phyloP scores from a whole-genome alignment of 2,329 filamentous ascomycete genomes.

The Aspergillus sojae region DNA sequence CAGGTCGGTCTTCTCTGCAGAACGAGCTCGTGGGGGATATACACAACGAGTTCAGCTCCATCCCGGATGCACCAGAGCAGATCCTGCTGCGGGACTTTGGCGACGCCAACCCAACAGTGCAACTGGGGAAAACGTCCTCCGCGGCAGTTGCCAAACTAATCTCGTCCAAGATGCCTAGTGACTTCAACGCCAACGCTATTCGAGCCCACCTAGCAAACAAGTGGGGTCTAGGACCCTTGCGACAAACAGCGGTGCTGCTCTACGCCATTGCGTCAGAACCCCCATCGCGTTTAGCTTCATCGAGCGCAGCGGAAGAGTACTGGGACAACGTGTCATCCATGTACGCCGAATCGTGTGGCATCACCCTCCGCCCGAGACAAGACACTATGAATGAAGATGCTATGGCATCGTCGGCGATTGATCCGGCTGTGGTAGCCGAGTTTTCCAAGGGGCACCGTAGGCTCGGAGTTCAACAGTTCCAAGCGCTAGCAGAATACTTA shows the following conservation, averaged over 20 bases:
- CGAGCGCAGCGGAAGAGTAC: constrained; percentile 86
- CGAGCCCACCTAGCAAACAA: constrained; percentile 92
- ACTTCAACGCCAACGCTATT: constrained; percentile 96
- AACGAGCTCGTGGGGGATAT: constrained; percentile 98
- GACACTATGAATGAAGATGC: too few relatives aligned
- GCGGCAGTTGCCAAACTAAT: constrained; percentile 78
- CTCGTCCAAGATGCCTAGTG: constrained; percentile 98
- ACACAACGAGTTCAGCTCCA: constrained; percentile 97
- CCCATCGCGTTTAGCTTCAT: constrained; percentile 30
- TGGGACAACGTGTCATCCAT: constrained; percentile 43
- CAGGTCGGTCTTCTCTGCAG: constrained; percentile 96
- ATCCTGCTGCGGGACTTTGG: too few relatives aligned
- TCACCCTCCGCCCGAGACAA: too few relatives aligned
- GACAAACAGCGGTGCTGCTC: not conserved
- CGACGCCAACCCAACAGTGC: too few relatives aligned
- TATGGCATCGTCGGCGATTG: too few relatives aligned
- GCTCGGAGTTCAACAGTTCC: too few relatives aligned
- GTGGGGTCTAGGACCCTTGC: constrained; percentile 72
- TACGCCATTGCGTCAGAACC: constrained; percentile 67
- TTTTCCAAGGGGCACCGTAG: too few relatives aligned
- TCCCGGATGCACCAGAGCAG: constrained; percentile 89
- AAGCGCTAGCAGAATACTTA: too few relatives aligned
- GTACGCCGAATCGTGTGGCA: too few relatives aligned
- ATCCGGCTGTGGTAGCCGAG: too few relatives aligned
- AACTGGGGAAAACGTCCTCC: too few relatives aligned